phyloP scores from a whole-genome alignment of 2,329 filamentous ascomycete genomes.

The Cladosporium phlei region DNA sequence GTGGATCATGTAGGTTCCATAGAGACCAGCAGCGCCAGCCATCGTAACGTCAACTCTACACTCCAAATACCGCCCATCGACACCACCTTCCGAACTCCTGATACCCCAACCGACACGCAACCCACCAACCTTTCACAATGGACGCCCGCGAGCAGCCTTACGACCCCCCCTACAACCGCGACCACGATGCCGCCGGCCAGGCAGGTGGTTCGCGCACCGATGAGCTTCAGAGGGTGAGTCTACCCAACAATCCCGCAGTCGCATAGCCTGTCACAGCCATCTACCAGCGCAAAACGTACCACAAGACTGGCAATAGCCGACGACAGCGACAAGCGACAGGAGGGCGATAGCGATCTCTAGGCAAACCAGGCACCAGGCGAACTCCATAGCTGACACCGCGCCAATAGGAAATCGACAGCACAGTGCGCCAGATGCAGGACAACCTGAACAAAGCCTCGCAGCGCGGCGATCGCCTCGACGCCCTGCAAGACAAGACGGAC shows the following conservation, averaged over 20 bases:
- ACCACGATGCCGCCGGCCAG: background rate
- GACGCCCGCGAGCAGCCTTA: background rate
- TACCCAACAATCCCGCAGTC: background rate
- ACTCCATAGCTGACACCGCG: background rate
- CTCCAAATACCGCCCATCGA: background rate
- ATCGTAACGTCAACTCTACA: no score
- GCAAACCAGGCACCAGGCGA: background rate
- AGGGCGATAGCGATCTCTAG: no score
- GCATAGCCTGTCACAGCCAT: no score
- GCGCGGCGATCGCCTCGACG: conserved; percentile 83
- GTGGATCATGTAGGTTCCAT: no score
- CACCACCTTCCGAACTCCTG: background rate
- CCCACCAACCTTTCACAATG: conserved; percentile 4
- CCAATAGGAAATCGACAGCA: conserved; percentile 89
- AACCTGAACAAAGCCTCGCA: conserved; percentile 97
- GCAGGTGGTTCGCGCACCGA: conserved; percentile 1
- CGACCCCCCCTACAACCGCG: conserved; percentile 1
- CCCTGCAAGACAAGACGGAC: conserved; percentile 87
- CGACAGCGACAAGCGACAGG: no score
- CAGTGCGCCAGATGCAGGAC: conserved; percentile 89
- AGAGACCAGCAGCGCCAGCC: no score
- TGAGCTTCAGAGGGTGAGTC: conserved; percentile 8
- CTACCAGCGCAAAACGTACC: no score
- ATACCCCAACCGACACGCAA: no score
- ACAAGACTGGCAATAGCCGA: no score